Base-by-base conservation (phyloP, 1,139 yeast genomes). In the Candida sp. region DNA sequence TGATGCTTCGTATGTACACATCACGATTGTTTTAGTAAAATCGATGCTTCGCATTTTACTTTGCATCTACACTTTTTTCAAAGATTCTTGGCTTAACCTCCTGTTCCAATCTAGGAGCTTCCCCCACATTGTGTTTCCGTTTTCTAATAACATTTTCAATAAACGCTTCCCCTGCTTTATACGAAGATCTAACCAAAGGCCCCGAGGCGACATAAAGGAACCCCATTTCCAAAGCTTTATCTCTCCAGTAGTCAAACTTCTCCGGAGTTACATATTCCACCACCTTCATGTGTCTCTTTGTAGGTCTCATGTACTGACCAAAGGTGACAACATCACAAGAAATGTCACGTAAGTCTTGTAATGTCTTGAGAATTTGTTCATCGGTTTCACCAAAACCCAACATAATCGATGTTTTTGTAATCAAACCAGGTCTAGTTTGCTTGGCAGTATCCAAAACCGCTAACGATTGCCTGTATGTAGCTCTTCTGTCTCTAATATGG, bases 251-350 rank as follows among this genome's bases (percentile, higher is more conserved):
- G 48, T 90, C 96, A 61, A 95, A 95, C 62, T 88, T 90, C 53
- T 87, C 97, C 0, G 99, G 99, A n/a, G 82, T 84, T 21, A 93
- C 80, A 57, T 95, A 95, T 52, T 93, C 97, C 21, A 89, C 97
- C 35, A 95, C 99, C 70, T 91, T 91, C 95, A 95, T 89, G 63
- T 95, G 99, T 58, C 98, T 82, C 69, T 88, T 93, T 1, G 99
- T 95, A 37, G 99, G 99, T 60, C 98, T 81, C 99, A 95, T 95
- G 66, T 95, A 95, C 68, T 95, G 99, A 35, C 99, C 99, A 66
- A 95, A 93, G 0, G 99, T 95, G 22, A 95, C 97, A 43, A 95
- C 96, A 58, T 95, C 99, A 62, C 96, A 95, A 6, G 77, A 71
- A 42, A 85, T 79, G 21, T 67, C 80, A 50, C 99, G 79, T 53